Conservation (phyloP, 306 rosid genomes). For the Cicer yamashitae region DNA sequence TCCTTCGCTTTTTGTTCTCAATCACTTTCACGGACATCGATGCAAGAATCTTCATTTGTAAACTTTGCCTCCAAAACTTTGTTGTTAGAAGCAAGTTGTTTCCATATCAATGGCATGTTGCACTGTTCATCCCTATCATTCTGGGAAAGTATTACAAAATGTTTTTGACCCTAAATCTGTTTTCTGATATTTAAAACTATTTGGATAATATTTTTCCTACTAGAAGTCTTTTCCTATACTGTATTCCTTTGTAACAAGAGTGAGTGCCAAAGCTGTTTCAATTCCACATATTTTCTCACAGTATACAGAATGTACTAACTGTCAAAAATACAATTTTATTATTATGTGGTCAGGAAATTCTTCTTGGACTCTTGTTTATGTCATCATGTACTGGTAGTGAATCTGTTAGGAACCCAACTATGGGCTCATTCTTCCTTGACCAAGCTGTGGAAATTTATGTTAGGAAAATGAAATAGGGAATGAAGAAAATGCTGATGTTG, state of each 20-base stretch:
- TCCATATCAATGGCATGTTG: background rate
- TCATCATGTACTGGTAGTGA: background rate
- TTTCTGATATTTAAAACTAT: background rate
- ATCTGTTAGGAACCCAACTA: too few relatives aligned
- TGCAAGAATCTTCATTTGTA: background rate
- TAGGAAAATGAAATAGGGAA: too few relatives aligned
- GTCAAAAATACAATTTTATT: background rate
- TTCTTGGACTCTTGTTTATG: background rate
- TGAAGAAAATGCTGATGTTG: too few relatives aligned
- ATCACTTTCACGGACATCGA: background rate
- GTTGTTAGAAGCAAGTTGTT: background rate
- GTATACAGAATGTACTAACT: background rate
- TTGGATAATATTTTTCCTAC: background rate
- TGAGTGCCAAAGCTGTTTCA: slow-evolving; percentile 25
- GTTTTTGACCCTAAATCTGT: background rate
- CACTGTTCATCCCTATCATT: background rate
- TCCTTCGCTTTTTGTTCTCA: slow-evolving; percentile 10
- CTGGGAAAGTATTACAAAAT: background rate
- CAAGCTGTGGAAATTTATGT: too few relatives aligned
- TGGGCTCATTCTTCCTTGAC: too few relatives aligned
- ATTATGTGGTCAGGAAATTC: slow-evolving; percentile 13
- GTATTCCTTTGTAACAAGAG: background rate
- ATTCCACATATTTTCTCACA: slow-evolving; percentile 2
- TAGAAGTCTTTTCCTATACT: background rate
- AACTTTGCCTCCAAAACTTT: background rate